Evolutionary conservation across 345 rosid genomes (phyloP), one percentile per base, ranked within the genome.

Genomic region (Firmiana major): DNA sequence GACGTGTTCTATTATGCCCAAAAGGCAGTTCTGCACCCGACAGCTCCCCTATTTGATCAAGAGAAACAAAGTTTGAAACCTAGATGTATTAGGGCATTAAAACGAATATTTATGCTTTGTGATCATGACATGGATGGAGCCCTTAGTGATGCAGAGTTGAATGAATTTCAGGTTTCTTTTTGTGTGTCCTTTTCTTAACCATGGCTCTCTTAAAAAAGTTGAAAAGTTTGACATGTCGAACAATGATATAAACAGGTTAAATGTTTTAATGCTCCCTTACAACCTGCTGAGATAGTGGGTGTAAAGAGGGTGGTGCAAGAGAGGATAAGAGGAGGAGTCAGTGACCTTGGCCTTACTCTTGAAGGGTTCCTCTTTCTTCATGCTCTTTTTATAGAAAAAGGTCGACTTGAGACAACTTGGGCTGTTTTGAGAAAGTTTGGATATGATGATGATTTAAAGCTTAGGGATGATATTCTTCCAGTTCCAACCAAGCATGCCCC

Each of bases 1-100:
- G 97, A 93, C 42, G 96, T 89, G 75, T 93, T 93, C 87, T 91
- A 85, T 82, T 91, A 83, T 84, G 94, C 97, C 73, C 88, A 86
- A 77, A 93, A 85, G 74, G 96, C 97, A 46, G 96, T 93, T 17
- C 93, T 93, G 81, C 94, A 93, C 80, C 97, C 97, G 43, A 89
- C 88, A 77, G 82, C 86, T 82, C 97, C 97, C 21, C 73, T 93
- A 83, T 93, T 85, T 87, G 96, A 93, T 82, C 97, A 86, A 80
- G 96, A 93, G 77, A 85, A 78, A 72, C 96, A 91, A 65, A 65
- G 85, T 75, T 75, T 93, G 85, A 90, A 83, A 74, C 93, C 93
- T 6, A 90, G 88, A 64, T 90, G 93, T 77, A 81, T 90, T 75
- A 90, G 94, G 79, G 97, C 96, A 75, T 84, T 93, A 70, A 88